phyloP scores from a whole-genome alignment of 106 monocot species.

The Ottelia alismoides region DNA sequence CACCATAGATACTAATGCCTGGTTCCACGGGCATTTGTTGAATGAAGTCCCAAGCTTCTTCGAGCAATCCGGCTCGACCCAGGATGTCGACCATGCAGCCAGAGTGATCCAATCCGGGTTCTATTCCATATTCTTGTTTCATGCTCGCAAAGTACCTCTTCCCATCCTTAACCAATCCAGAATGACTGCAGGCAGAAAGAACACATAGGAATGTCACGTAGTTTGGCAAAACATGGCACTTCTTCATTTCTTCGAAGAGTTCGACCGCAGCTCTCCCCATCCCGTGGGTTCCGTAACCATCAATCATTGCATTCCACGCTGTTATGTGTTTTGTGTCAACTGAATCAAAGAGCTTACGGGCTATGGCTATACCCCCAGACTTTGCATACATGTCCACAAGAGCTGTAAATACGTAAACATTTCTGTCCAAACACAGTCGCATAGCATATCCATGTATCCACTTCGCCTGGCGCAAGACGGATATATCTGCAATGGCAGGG shows the following conservation, averaged over 20 bases:
- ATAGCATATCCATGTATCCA: constrained; percentile 52
- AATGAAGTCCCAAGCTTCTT: constrained; percentile 49
- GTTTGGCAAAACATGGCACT: constrained; percentile 29
- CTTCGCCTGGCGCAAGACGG: constrained; percentile 23
- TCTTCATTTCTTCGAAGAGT: constrained; percentile 63
- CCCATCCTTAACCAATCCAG: constrained; percentile 59
- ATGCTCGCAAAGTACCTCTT: constrained; percentile 34
- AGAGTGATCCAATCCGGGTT: constrained; percentile 48
- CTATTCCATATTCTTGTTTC: constrained; percentile 28
- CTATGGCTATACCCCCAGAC: constrained; percentile 28
- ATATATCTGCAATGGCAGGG: neutral
- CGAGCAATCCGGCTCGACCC: constrained; percentile 51
- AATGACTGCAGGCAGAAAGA: constrained; percentile 71
- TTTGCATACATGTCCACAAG: constrained; percentile 65
- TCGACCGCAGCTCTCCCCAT: constrained; percentile 27
- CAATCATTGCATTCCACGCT: constrained; percentile 88
- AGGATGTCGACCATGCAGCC: constrained; percentile 68
- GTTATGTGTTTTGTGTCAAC: constrained; percentile 23
- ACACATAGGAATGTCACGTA: constrained; percentile 59
- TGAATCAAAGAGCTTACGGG: constrained; percentile 40
- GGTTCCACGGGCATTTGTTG: constrained; percentile 40
- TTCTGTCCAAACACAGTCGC: constrained; percentile 24
- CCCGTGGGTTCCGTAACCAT: constrained; percentile 63
- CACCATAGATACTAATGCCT: constrained; percentile 42
- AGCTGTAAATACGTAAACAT: constrained; percentile 50